These are phyloP conservation scores for Thinopyrum elongatum DNA, from an alignment of 176 grass and related monocot species.

Conservation along the genomic window DNA sequence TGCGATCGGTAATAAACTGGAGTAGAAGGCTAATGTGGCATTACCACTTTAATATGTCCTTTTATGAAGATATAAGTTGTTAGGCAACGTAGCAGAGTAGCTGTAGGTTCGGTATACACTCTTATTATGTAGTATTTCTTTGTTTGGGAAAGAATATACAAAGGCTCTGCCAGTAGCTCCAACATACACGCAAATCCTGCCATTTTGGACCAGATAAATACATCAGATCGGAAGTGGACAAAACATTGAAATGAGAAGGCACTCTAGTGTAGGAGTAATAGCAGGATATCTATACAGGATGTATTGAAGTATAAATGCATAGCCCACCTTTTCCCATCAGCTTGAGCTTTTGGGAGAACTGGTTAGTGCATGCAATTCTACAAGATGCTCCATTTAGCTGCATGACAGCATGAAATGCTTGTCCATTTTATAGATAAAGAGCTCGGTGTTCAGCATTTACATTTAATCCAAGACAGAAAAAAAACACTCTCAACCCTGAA, in stretches of 20 bases:
- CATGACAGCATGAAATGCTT: constrained; percentile 19
- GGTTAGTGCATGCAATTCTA: neutral
- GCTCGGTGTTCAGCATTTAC: neutral
- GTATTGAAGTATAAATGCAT: neutral
- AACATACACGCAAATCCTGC: constrained; percentile 93
- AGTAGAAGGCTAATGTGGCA: constrained; percentile 21
- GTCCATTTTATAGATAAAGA: neutral
- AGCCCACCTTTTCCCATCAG: neutral
- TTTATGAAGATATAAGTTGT: constrained; percentile 80
- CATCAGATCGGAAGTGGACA: constrained; percentile 2
- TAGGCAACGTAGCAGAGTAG: constrained; percentile 73
- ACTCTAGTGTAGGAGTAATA: constrained; percentile 2
- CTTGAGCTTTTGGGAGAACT: neutral
- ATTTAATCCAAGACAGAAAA: constrained; percentile 9
- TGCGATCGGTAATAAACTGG: neutral
- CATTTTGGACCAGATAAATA: constrained; percentile 37
- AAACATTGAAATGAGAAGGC: neutral
- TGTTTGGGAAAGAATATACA: constrained; percentile 95
- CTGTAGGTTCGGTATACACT: constrained; percentile 74
- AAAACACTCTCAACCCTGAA: neutral
- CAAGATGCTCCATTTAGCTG: neutral
- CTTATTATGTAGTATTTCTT: constrained; percentile 83
- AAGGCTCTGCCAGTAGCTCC: constrained; percentile 89
- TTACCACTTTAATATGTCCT: constrained; percentile 68
- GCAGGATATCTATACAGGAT: neutral